phyloP scores from a whole-genome alignment of 2,329 filamentous ascomycete genomes.

The Ophiostoma angusticollis region DNA sequence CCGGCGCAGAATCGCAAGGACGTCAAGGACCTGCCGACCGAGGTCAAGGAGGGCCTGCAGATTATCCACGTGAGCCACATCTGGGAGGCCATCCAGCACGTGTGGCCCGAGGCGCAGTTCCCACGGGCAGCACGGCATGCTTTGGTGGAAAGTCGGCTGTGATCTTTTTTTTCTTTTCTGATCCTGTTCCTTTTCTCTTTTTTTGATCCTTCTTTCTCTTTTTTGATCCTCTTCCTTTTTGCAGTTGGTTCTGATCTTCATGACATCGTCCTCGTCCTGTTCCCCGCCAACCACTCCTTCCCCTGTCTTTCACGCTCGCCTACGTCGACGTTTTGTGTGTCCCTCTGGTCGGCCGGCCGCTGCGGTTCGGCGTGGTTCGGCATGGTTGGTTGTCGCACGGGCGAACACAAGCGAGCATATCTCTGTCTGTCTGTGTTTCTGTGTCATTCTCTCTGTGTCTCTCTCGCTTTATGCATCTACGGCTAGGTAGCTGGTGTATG shows the following conservation, averaged over 20 bases:
- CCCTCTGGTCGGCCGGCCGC: neutral
- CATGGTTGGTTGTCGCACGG: too few relatives aligned
- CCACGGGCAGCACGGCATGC: constrained; percentile 55
- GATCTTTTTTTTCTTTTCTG: constrained; percentile 2
- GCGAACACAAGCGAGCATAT: too few relatives aligned
- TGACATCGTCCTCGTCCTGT: too few relatives aligned
- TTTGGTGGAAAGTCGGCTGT: constrained; percentile 69
- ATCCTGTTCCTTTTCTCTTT: constrained; percentile 1
- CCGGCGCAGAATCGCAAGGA: constrained; percentile 87
- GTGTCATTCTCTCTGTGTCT: too few relatives aligned
- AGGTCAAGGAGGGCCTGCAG: constrained; percentile 75
- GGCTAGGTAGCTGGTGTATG: too few relatives aligned
- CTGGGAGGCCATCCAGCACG: constrained; percentile 80
- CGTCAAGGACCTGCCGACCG: constrained; percentile 74
- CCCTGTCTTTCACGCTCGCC: neutral
- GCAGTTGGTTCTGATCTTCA: too few relatives aligned
- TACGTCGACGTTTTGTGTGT: neutral
- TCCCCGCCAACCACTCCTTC: too few relatives aligned
- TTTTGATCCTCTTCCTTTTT: too few relatives aligned
- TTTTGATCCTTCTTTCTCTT: neutral
- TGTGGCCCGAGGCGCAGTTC: constrained; percentile 88
- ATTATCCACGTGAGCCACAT: constrained; percentile 90
- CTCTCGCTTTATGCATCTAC: too few relatives aligned
- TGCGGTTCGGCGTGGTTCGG: too few relatives aligned
- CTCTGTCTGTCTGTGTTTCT: too few relatives aligned